Percentiles rank a stretch among this genome's conserved stretches.
phyloP scores from a whole-genome alignment of 2,329 filamentous ascomycete species.

The Kalmusia sp. region DNA sequence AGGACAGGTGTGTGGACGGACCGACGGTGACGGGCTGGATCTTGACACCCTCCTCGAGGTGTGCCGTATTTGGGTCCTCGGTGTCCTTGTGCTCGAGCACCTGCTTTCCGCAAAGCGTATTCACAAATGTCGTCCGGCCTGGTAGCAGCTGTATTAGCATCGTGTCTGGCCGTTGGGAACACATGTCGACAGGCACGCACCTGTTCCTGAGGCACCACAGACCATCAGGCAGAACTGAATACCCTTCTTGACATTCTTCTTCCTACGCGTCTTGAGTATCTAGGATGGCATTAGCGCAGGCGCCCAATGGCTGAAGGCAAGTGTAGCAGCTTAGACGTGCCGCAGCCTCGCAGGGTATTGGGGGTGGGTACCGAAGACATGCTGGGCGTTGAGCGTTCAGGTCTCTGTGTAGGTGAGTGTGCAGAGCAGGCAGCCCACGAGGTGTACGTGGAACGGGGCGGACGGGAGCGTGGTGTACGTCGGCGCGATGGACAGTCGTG shows the following conservation, averaged over 20 bases:
- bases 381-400: conserved; percentile 29
- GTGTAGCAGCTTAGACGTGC: conserved; percentile 22
- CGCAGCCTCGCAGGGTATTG: conserved; percentile 29
- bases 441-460: conserved; percentile 23
- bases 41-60: conserved; percentile 95
- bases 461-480: conserved; percentile 19
- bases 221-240: conserved; percentile 99
- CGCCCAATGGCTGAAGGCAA: conserved; percentile 22
- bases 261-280: conserved; percentile 89
- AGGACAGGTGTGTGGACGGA: conserved; percentile 55
- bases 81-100: conserved; percentile 91
- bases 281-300: conserved; percentile 36
- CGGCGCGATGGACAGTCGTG: conserved; percentile 27
- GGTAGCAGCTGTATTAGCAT: conserved; percentile 15
- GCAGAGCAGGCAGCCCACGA: conserved; percentile 25
- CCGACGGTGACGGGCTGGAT: conserved; percentile 99
- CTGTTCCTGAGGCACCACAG: conserved; percentile 97
- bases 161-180: conserved; percentile 3
- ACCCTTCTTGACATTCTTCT: conserved; percentile 99
- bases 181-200: conserved; percentile 61
- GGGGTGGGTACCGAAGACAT: conserved; percentile 48
- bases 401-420: conserved; percentile 21
- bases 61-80: conserved; percentile 86
- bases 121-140: conserved; percentile 99
- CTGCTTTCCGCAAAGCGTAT: conserved; percentile 95